These are phyloP conservation scores for Xylaria sp. DNA, from an alignment of 2,329 filamentous ascomycete genomes.

Conservation along the genomic window DNA sequence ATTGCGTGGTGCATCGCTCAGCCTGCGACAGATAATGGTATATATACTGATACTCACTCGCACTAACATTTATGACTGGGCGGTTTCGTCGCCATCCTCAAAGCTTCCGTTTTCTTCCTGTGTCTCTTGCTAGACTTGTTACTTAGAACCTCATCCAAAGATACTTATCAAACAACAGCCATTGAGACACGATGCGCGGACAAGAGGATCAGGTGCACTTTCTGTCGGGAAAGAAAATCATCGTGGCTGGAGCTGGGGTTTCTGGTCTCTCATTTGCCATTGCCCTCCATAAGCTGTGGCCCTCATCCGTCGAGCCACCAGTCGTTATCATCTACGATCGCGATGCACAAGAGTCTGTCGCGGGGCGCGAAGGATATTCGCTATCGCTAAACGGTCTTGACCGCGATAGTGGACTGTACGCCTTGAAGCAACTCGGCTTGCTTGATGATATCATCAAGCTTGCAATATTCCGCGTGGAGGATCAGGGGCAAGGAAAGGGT, in stretches of 20 bases:
- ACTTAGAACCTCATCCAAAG: not conserved
- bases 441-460: constrained; percentile 43
- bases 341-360: constrained; percentile 41
- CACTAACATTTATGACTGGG: not conserved
- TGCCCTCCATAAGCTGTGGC: constrained; percentile 48
- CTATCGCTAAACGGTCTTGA: constrained; percentile 47
- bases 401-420: constrained; percentile 44
- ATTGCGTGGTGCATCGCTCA: not conserved
- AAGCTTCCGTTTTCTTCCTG: not conserved
- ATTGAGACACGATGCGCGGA: not conserved
- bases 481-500: constrained; percentile 28
- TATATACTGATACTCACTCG: not conserved
- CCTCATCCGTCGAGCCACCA: constrained; percentile 39
- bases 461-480: constrained; percentile 41
- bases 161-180: not conserved
- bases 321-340: constrained; percentile 50
- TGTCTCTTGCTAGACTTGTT: not conserved
- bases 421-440: constrained; percentile 47
- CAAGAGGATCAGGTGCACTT: constrained; percentile 8
- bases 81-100: not conserved
- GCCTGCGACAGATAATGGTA: not conserved
- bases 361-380: constrained; percentile 46
- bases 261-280: constrained; percentile 51
- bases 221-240: constrained; percentile 47
- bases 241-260: constrained; percentile 52